A percentile compares a stretch with the other conserved stretches of the same genome.
Evolutionary conservation across 2,329 filamentous ascomycete species (phyloP).

Genomic region (Colletotrichum sp.): DNA sequence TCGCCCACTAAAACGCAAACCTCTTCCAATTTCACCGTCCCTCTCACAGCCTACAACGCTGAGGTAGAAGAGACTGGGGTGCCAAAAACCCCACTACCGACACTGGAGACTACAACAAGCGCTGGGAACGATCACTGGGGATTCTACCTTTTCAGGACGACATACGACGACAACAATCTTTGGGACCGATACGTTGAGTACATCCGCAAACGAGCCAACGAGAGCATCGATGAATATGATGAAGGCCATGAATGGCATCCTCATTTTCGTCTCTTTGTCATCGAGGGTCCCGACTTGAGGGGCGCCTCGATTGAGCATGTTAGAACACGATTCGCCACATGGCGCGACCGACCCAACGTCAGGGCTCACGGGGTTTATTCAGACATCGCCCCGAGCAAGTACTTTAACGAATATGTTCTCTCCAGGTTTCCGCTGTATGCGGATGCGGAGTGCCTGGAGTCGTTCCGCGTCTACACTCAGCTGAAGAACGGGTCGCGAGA

Average conservation of each 20-base stretch:
- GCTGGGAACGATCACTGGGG: neutral
- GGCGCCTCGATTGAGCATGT: neutral
- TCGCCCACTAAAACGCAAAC: neutral
- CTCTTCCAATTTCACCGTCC: neutral
- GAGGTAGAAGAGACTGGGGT: neutral
- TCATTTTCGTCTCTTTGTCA: neutral
- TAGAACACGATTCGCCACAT: neutral
- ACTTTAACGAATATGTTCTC: neutral
- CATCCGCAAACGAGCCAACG: neutral
- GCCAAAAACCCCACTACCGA: neutral
- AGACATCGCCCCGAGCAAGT: neutral
- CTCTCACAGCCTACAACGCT: neutral
- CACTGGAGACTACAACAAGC: neutral
- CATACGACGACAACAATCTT: neutral
- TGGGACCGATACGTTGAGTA: neutral
- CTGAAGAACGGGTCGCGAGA: neutral
- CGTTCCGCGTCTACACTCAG: neutral
- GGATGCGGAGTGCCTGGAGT: neutral
- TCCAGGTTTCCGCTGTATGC: neutral
- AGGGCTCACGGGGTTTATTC: neutral
- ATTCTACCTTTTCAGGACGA: neutral
- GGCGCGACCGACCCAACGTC: neutral
- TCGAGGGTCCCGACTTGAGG: neutral
- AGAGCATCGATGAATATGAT: neutral
- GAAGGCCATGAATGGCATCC: neutral